Percentiles rank a stretch among this genome's conserved stretches.
Conservation (phyloP, 495 filamentous ascomycete species). For the Daldinia concentrica region DNA sequence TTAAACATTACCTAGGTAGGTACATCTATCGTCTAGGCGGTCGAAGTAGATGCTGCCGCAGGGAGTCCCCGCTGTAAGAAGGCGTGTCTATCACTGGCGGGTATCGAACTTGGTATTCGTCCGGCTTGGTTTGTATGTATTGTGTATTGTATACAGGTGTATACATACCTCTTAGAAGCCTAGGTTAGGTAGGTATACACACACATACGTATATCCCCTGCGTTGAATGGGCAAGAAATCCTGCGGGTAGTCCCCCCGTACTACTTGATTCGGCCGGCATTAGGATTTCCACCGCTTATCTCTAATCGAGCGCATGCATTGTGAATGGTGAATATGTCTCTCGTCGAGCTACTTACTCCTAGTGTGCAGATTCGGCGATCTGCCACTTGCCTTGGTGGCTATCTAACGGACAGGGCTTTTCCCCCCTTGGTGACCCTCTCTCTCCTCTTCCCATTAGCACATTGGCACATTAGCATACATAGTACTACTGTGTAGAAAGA, state of each 20-base stretch:
- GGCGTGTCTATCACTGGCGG: conserved; percentile 14
- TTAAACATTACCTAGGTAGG: conserved; percentile 1
- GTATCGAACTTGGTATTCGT: conserved; percentile 27
- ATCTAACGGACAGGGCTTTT: conserved; percentile 27
- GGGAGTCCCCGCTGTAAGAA: conserved; percentile 23
- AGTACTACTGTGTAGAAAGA: conserved; percentile 11
- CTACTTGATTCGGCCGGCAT: conserved; percentile 37
- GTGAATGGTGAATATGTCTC: conserved; percentile 41
- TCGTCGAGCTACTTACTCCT: conserved; percentile 31
- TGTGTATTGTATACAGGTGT: neutral
- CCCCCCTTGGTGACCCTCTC: conserved; percentile 28
- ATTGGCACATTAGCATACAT: neutral
- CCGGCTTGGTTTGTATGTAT: conserved; percentile 15
- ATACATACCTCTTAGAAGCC: neutral
- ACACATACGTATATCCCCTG: conserved; percentile 29
- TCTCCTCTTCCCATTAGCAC: conserved; percentile 24
- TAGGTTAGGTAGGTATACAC: neutral
- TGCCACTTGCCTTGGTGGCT: conserved; percentile 34
- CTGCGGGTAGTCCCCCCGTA: conserved; percentile 27
- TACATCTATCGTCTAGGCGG: conserved; percentile 12
- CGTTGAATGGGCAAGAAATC: conserved; percentile 29
- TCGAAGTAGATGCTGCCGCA: conserved; percentile 28
- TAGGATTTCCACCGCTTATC: conserved; percentile 24
- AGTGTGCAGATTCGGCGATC: conserved; percentile 35
- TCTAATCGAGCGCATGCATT: conserved; percentile 20